Evolutionary conservation across 495 filamentous ascomycete species (phyloP), one percentile per base, ranked within the genome.

Genomic region (Trichocladium antarcticum): DNA sequence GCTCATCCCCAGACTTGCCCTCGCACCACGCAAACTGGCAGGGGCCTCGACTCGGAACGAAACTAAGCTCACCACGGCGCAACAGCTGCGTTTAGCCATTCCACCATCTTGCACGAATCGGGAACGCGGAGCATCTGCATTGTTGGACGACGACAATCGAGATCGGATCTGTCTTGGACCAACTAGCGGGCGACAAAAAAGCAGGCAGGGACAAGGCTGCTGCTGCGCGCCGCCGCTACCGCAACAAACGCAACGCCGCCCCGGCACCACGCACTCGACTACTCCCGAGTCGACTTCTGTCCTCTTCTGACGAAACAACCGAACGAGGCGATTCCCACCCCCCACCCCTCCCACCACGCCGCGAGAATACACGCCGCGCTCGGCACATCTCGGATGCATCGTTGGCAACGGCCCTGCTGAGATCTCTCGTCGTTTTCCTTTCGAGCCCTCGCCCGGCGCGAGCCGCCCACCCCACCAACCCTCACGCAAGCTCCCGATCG

Each of bases 381-480:
- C 31, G 36, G 12, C 20, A 29, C 24, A n/a, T 38, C 21, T 5
- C 53, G 44, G 19, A 56, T 51, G 53, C 27, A 31, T 47, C 43
- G 27, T 35, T 44, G 38, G 39, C 47, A 34, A 43, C 21, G 24
- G 17, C 36, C 49, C 10, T 16, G 32, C 40, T 48, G 35, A 48
- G 5, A 24, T 40, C 36, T 31, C 9, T 38, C 37, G 29, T 43
- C 34, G 9, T 16, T 45, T 16, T 45, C 37, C 46, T 42, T 44
- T 50, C 22, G 45, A 52, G 48, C 45, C n/a, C 63, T 68, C 66
- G 65, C 65, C 65, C 50, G 68, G 66, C 64, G 66, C 68, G 67
- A 71, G 65, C 48, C 42, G 47, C 53, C 49, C 17, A 20, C 53
- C 47, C 45, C 46, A 15, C 41, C 22, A 37, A 41, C 45, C n/a